Percentiles rank a stretch among this genome's conserved stretches.
phyloP scores from a whole-genome alignment of 2,329 filamentous ascomycete genomes.

The Trichoderma koningii region DNA sequence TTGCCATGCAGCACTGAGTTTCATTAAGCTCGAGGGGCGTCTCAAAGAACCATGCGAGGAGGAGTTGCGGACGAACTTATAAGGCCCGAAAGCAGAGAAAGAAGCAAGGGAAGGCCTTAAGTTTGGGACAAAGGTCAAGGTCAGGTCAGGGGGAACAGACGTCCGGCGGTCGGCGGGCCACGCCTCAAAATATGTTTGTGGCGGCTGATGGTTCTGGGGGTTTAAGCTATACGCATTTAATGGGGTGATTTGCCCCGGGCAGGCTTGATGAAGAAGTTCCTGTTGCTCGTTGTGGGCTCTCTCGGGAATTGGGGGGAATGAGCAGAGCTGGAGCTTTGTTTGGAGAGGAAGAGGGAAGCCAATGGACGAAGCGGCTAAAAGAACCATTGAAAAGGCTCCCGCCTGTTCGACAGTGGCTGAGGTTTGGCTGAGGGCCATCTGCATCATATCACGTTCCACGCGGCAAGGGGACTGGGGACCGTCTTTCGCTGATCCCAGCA shows the following conservation, averaged over 20 bases:
- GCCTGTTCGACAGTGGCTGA: conserved; percentile 9
- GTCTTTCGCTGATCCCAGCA: conserved; percentile 12
- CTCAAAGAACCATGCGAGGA: background rate
- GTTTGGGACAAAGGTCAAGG: too few relatives aligned
- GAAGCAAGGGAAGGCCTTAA: background rate
- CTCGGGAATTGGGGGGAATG: too few relatives aligned
- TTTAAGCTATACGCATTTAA: background rate
- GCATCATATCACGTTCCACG: conserved; percentile 19
- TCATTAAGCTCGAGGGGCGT: background rate
- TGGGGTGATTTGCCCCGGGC: background rate
- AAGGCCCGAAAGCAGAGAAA: background rate
- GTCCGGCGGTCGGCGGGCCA: conserved; percentile 26
- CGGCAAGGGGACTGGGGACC: conserved; percentile 10
- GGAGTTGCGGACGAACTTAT: conserved; percentile 8
- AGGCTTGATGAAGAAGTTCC: background rate
- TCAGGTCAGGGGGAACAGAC: background rate
- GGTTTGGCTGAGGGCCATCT: background rate
- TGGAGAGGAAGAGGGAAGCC: background rate
- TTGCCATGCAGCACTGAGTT: background rate
- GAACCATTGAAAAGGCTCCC: background rate
- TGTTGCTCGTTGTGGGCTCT: background rate
- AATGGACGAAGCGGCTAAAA: background rate
- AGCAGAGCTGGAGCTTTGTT: too few relatives aligned
- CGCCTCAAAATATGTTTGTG: background rate
- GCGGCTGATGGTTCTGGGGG: conserved; percentile 11